Conservation (phyloP, 176 grass and related monocot species). For the Triticum timopheevii region DNA sequence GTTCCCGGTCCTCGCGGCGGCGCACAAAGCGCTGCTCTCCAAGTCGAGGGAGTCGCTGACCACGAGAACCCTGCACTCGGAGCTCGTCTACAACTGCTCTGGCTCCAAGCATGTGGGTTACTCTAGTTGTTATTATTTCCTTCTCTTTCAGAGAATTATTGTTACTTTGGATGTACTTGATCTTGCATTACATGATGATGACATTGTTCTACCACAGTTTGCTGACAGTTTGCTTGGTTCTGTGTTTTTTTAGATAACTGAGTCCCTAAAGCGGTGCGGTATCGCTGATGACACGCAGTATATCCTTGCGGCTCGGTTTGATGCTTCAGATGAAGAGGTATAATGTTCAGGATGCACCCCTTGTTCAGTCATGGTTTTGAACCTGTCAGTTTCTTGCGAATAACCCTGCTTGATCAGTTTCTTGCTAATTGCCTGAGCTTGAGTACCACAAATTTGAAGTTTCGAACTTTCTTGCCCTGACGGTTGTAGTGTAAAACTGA, state of each 20-base stretch:
- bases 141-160: neutral
- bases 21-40: conserved; percentile 70
- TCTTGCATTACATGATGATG: neutral
- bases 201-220: neutral
- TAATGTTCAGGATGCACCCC: neutral
- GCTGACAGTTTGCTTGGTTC: neutral
- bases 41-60: conserved; percentile 76
- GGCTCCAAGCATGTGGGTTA: conserved; percentile 85
- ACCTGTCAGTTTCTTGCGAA: neutral
- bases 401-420: neutral
- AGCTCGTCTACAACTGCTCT: conserved; percentile 90
- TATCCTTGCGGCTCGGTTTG: conserved; percentile 84
- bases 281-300: conserved; percentile 75
- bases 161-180: neutral
- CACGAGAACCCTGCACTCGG: conserved; percentile 86
- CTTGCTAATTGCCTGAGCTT: neutral
- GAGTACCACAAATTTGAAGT: neutral
- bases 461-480: neutral
- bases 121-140: neutral
- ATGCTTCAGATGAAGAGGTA: conserved; percentile 87
- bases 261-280: conserved; percentile 84
- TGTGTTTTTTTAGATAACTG: conserved; percentile 55
- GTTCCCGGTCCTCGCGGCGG: conserved; percentile 80
- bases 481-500: neutral
- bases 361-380: neutral